Evolutionary conservation across 345 rosid species (phyloP), one percentile per base, ranked within the genome.

Genomic region (Lepidium didymum): DNA sequence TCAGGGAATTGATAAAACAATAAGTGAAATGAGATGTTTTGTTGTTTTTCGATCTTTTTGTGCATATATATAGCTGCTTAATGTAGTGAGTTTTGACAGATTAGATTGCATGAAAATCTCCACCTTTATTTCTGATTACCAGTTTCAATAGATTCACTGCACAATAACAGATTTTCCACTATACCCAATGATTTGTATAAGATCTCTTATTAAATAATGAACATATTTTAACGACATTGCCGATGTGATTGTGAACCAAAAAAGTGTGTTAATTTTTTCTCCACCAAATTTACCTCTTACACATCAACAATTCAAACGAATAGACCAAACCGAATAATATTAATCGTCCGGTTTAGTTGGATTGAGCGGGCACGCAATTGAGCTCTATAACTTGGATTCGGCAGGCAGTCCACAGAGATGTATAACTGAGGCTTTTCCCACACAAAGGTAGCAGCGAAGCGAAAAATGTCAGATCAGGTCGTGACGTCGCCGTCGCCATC

Each of bases 401-500:
- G 59, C 66, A 59, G 6, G 73, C 51, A 59, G 37, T 69, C 21
- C 34, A 58, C 41, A 37, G 31, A 15, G 47, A 47, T 46, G 67
- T 69, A 56, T 64, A 64, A 58, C 33, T 12, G 36, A 21, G 35
- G 46, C 58, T n/a, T 43, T 57, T 58, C 38, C 49, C 50, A 19
- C 34, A 8, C 33, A 6, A 47, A 63, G 46, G 35, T 15, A 54
- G 18, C 62, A 67, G 38, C 40, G 47, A 40, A 51, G 35, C 35
- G 59, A 45, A 64, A 70, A 64, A 87, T 85, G 88, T 65, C 81
- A 78, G 91, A 85, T 79, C 78, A 82, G 45, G 64, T 80, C 44
- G 64, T 82, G 55, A 47, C 83, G 11, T 84, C 87, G 41, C 71
- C 83, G 50, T 86, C 87, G 31, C 69, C 84, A 43, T 60, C 85